Evolutionary conservation across 2,329 filamentous ascomycete species (phyloP).

Genomic region (Purpureocillium lavendulum): DNA sequence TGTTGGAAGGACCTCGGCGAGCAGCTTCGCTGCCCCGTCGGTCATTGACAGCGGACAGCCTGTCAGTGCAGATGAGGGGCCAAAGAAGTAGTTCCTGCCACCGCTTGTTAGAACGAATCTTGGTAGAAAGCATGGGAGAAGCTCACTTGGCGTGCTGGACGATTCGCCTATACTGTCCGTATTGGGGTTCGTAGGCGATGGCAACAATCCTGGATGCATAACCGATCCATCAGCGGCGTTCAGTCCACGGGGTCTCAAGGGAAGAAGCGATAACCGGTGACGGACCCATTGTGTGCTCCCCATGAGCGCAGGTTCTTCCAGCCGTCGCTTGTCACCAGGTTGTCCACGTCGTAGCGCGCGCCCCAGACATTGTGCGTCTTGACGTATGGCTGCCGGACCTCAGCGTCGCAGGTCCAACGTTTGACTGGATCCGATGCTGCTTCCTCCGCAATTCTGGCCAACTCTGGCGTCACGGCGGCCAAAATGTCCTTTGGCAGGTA

Average conservation of each 20-base stretch:
- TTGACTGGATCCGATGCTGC: conserved; percentile 2
- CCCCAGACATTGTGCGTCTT: conserved; percentile 8
- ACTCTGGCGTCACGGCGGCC: background rate
- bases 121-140: too few relatives aligned
- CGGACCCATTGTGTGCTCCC: conserved; percentile 6
- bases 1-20: conserved; percentile 1
- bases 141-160: too few relatives aligned
- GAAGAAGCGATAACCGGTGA: background rate
- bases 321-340: conserved; percentile 7
- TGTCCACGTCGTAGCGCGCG: conserved; percentile 4
- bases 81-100: conserved; percentile 7
- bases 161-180: too few relatives aligned
- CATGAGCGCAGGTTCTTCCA: conserved; percentile 6
- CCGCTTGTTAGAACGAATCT: background rate
- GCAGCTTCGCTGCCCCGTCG: conserved; percentile 6
- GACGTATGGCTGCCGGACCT: conserved; percentile 6
- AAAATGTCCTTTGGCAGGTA: background rate
- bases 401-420: conserved; percentile 6
- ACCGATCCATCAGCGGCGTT: too few relatives aligned
- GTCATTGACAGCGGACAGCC: conserved; percentile 8
- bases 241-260: too few relatives aligned
- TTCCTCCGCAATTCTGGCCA: background rate
- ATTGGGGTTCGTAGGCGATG: too few relatives aligned
- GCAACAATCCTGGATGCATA: too few relatives aligned
- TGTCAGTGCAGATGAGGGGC: conserved; percentile 5